Evolutionary conservation across 441 rosid genomes (phyloP).

Genomic region (Arabidopsis lyrata): DNA sequence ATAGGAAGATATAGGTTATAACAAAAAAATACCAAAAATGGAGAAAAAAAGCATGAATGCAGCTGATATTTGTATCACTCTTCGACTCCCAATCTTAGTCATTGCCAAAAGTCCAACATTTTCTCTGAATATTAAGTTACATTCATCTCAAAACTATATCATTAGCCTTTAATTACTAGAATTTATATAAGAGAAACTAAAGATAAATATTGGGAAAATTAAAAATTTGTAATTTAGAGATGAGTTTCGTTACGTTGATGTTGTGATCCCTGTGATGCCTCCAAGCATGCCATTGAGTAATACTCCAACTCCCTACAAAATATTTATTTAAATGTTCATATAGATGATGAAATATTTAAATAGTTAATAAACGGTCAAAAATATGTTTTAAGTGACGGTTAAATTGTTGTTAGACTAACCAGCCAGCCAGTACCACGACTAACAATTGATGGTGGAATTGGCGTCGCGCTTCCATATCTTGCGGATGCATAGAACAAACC

Average conservation of each 20-base stretch:
- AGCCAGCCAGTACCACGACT: slow-evolving; percentile 86
- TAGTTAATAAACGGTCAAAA: background rate
- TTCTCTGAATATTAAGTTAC: slow-evolving; percentile 52
- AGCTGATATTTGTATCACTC: slow-evolving; percentile 84
- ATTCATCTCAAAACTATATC: background rate
- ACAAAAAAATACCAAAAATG: slow-evolving; percentile 53
- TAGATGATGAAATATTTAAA: slow-evolving; percentile 17
- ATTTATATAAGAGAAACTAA: background rate
- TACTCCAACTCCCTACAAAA: slow-evolving; percentile 69
- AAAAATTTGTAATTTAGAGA: background rate
- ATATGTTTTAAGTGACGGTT: background rate
- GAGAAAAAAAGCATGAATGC: slow-evolving; percentile 81
- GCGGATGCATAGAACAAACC: slow-evolving; percentile 74
- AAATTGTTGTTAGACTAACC: slow-evolving; percentile 48
- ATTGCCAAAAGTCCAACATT: slow-evolving; percentile 82
- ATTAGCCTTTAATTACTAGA: background rate
- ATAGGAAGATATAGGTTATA: no score
- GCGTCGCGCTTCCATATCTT: slow-evolving; percentile 81
- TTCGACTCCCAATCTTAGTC: slow-evolving; percentile 78
- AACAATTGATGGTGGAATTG: slow-evolving; percentile 79
- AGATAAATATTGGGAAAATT: background rate
- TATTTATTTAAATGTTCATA: slow-evolving; percentile 27
- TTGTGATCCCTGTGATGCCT: slow-evolving; percentile 55
- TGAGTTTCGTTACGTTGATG: slow-evolving; percentile 57
- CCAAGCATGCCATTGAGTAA: slow-evolving; percentile 69